phyloP scores from a whole-genome alignment of 805 yeast genomes.

The Lachancea kluyveri region DNA sequence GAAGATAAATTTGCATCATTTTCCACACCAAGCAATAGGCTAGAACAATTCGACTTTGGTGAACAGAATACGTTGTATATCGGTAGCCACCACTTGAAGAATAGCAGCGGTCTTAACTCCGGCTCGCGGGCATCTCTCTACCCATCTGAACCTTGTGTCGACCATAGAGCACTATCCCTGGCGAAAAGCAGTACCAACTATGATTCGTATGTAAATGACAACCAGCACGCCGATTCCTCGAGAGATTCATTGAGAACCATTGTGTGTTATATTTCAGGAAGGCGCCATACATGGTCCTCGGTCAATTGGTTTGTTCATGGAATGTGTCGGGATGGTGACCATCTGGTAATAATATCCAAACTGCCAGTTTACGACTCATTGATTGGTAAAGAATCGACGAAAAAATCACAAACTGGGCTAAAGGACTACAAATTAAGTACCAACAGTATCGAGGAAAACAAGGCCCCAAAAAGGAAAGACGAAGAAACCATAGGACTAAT shows the following conservation, averaged over 20 bases:
- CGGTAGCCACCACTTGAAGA: conserved; percentile 8
- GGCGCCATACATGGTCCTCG: conserved; percentile 71
- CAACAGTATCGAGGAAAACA: background rate
- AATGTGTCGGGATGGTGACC: conserved; percentile 56
- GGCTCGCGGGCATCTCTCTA: conserved; percentile 25
- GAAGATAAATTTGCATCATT: conserved; percentile 24
- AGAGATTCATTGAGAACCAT: conserved; percentile 36
- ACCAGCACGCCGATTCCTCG: conserved; percentile 9
- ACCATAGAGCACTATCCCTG: conserved; percentile 24
- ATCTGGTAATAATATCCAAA: conserved; percentile 52
- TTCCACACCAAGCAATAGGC: conserved; percentile 18
- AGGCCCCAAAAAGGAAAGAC: background rate
- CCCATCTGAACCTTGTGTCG: conserved; percentile 30
- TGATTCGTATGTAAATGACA: conserved; percentile 11
- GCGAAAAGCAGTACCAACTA: conserved; percentile 18
- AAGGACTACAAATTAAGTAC: conserved; percentile 2
- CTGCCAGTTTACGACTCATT: conserved; percentile 32
- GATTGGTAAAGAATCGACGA: background rate
- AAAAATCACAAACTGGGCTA: background rate
- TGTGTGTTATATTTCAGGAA: conserved; percentile 55
- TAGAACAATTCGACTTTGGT: conserved; percentile 28
- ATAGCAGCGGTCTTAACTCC: conserved; percentile 6
- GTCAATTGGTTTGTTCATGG: conserved; percentile 60
- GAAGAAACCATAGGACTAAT: conserved; percentile 11
- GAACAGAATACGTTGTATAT: conserved; percentile 21